Conservation (phyloP, 2,329 filamentous ascomycete genomes). For the Pseudocercospora crystallina region DNA sequence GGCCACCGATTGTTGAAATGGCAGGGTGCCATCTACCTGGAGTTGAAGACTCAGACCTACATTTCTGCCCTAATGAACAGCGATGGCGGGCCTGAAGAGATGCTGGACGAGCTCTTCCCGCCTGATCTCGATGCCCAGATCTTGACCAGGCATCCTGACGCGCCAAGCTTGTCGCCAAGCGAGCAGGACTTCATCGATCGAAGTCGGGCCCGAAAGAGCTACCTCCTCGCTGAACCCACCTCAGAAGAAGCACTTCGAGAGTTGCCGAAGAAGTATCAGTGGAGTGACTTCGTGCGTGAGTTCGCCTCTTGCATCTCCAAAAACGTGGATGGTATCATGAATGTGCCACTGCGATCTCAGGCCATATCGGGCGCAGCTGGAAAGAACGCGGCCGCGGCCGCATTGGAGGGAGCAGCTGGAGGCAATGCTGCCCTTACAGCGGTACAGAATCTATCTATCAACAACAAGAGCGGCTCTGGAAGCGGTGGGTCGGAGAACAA, state of each 20-base stretch:
- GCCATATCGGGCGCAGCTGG: slow-evolving; percentile 11
- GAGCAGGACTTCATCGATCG: slow-evolving; percentile 61
- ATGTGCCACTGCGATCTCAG: slow-evolving; percentile 31
- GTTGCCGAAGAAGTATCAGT: slow-evolving; percentile 60
- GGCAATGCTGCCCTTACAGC: slow-evolving; percentile 4
- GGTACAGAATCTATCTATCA: slow-evolving; percentile 4
- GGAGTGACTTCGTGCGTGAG: slow-evolving; percentile 63
- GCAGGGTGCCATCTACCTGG: slow-evolving; percentile 61
- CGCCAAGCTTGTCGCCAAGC: slow-evolving; percentile 53
- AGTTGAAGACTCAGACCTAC: slow-evolving; percentile 67
- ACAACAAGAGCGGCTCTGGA: slow-evolving; percentile 6
- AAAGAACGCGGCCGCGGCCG: slow-evolving; percentile 3
- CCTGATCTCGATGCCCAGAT: slow-evolving; percentile 56
- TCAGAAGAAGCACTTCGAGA: slow-evolving; percentile 45
- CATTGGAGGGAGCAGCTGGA: slow-evolving; percentile 5
- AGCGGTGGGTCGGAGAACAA: slow-evolving; percentile 6
- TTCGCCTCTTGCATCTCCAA: slow-evolving; percentile 60
- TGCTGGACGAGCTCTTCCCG: slow-evolving; percentile 62
- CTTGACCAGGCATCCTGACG: slow-evolving; percentile 55
- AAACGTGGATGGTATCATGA: slow-evolving; percentile 51
- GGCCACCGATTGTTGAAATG: slow-evolving; percentile 59
- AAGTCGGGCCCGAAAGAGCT: slow-evolving; percentile 55
- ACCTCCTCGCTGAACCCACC: slow-evolving; percentile 53
- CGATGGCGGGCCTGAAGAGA: slow-evolving; percentile 55
- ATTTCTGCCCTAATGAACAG: slow-evolving; percentile 61